Percentiles rank a stretch among this genome's conserved stretches.
These are phyloP conservation scores for Hortaea werneckii DNA, from an alignment of 2,329 filamentous ascomycete genomes.

Conservation along the genomic window DNA sequence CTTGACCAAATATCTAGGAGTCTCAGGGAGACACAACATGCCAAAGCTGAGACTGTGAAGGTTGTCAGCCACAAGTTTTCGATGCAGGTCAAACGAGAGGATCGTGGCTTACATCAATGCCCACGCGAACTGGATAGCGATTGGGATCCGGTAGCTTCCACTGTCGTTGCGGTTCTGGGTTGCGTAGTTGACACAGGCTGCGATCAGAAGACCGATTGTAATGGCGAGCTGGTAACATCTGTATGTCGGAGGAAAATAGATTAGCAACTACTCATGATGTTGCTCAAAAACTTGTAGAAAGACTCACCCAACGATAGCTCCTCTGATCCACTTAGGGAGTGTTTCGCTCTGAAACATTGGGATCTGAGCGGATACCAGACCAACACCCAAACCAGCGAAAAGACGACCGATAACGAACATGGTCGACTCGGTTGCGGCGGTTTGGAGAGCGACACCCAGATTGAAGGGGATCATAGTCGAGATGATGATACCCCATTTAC, in stretches of 20 bases:
- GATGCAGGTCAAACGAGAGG: no score
- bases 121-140: slow-evolving; percentile 28
- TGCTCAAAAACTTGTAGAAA: no score
- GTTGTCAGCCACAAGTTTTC: no score
- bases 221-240: slow-evolving; percentile 69
- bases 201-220: slow-evolving; percentile 57
- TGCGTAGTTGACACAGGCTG: slow-evolving; percentile 58
- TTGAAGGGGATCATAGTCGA: slow-evolving; percentile 54
- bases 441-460: slow-evolving; percentile 62
- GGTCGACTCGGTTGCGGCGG: slow-evolving; percentile 50
- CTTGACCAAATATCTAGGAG: slow-evolving; percentile 27
- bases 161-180: slow-evolving; percentile 38
- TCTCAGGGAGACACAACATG: slow-evolving; percentile 26
- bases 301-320: slow-evolving; percentile 66
- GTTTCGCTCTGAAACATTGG: slow-evolving; percentile 5
- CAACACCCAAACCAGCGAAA: slow-evolving; percentile 62
- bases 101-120: slow-evolving; percentile 20
- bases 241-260: no score
- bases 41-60: slow-evolving; percentile 35
- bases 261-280: no score
- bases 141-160: slow-evolving; percentile 25
- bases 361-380: slow-evolving; percentile 45
- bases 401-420: slow-evolving; percentile 45
- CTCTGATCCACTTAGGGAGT: slow-evolving; percentile 66
- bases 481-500: slow-evolving; percentile 58